Conservation (phyloP, 2,329 filamentous ascomycete species). For the Fusarium virguliforme region DNA sequence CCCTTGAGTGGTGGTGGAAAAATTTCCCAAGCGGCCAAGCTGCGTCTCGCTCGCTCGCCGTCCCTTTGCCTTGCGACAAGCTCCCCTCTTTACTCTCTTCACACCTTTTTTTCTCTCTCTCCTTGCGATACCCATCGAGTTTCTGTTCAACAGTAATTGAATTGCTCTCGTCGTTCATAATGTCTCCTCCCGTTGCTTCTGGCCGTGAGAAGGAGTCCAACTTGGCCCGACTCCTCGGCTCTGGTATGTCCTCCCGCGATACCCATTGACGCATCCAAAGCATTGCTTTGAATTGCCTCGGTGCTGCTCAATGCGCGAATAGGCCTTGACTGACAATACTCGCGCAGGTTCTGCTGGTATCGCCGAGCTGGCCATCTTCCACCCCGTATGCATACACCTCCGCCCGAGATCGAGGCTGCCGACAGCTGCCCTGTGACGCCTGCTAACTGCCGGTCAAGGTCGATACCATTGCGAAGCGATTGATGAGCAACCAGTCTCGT, state of each 20-base stretch:
- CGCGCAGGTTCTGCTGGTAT: constrained; percentile 89
- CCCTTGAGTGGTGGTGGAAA: constrained; percentile 42
- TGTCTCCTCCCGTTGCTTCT: constrained; percentile 72
- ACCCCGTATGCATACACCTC: constrained; percentile 74
- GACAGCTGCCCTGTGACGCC: constrained; percentile 26
- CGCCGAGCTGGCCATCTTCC: constrained; percentile 92
- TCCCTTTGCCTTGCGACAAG: constrained; percentile 35
- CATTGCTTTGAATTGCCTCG: constrained; percentile 13
- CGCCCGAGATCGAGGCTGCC: constrained; percentile 25
- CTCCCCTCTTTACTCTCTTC: constrained; percentile 22
- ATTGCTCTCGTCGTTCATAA: constrained; percentile 53
- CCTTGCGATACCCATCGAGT: constrained; percentile 24
- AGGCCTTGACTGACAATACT: constrained; percentile 41
- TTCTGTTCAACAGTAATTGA: constrained; percentile 19
- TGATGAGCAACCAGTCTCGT: constrained; percentile 95
- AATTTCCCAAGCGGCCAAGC: constrained; percentile 46
- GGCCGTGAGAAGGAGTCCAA: constrained; percentile 86
- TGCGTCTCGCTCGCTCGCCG: constrained; percentile 10
- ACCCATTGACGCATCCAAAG: constrained; percentile 27
- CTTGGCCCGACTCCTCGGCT: constrained; percentile 88
- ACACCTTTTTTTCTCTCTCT: constrained; percentile 16
- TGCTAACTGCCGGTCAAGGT: constrained; percentile 70
- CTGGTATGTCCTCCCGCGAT: constrained; percentile 72
- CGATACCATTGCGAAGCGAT: constrained; percentile 97
- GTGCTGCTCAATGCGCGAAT: neutral